These are phyloP conservation scores for Pseudotsuga menziesii DNA, from an alignment of 75 land plant genomes.

Conservation along the genomic window DNA sequence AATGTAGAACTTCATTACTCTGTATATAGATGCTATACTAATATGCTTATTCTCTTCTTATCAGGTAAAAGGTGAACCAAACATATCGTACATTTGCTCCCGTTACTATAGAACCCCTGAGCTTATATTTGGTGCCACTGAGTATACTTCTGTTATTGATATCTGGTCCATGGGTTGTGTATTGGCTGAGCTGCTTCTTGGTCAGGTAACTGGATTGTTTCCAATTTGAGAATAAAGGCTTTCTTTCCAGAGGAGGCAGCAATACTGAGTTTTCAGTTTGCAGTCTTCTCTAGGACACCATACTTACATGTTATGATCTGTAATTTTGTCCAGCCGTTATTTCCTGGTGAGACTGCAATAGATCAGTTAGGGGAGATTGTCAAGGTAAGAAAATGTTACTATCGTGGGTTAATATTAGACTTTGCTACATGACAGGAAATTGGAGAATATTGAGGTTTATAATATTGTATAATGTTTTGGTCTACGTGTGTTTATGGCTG, in stretches of 20 bases:
- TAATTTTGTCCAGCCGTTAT: slow-evolving; percentile 56
- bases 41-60: background rate
- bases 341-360: slow-evolving; percentile 91
- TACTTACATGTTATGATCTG: slow-evolving; percentile 4
- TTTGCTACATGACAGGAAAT: no score
- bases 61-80: slow-evolving; percentile 96
- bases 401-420: no score
- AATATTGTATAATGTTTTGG: background rate
- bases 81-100: slow-evolving; percentile 96
- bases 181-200: slow-evolving; percentile 84
- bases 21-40: background rate
- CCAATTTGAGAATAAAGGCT: background rate
- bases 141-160: slow-evolving; percentile 95
- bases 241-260: no score
- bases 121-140: slow-evolving; percentile 96
- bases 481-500: background rate
- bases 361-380: slow-evolving; percentile 92
- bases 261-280: background rate
- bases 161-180: slow-evolving; percentile 99
- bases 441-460: no score
- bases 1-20: no score
- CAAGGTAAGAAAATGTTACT: slow-evolving; percentile 35
- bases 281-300: background rate
- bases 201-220: slow-evolving; percentile 48
- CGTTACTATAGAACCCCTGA: slow-evolving; percentile 97